Evolutionary conservation across 1,139 yeast genomes (phyloP), one percentile per base, ranked within the genome.

Genomic region (Kodamaea sp.): DNA sequence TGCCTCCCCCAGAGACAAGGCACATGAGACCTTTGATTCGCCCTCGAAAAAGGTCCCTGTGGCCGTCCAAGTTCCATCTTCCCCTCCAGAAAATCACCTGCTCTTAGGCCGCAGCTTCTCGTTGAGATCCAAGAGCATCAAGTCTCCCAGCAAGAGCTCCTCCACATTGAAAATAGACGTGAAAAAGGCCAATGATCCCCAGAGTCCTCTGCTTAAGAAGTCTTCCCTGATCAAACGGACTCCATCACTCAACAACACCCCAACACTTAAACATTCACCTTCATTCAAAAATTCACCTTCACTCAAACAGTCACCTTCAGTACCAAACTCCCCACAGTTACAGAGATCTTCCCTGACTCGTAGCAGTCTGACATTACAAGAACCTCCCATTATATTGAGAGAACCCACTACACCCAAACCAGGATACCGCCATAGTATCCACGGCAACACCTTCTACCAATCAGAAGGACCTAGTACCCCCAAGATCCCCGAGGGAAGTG

Each of bases 101-200:
- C 5, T 16, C 9, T 12, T 35, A 14, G 25, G 29, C 10, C 21
- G 38, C n/a, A 31, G 19, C 19, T 35, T 35, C 10, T 35, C 38
- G 10, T 23, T 35, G n/a, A 29, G 29, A 5, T 35, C 32, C 15
- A 28, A 22, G 22, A 14, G 26, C 15, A 24, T 5, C 5, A 24
- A 10, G 10, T n/a, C n/a, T n/a, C n/a, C n/a, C n/a, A 12, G 7
- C 6, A 9, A 9, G 6, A 18, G 21, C 21, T 7, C 21, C 21
- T 18, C 21, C 9, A 18, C 21, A 6, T 9, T 18, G 8, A 18
- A 18, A 9, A n/a, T n/a, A n/a, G n/a, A n/a, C n/a, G n/a, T n/a
- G n/a, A n/a, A n/a, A n/a, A n/a, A n/a, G n/a, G n/a, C n/a, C n/a
- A n/a, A n/a, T n/a, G n/a, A n/a, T n/a, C n/a, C n/a, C n/a, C n/a